These are phyloP conservation scores for Babesia divergens DNA, from an alignment of 169 alveolate species.

Conservation along the genomic window DNA sequence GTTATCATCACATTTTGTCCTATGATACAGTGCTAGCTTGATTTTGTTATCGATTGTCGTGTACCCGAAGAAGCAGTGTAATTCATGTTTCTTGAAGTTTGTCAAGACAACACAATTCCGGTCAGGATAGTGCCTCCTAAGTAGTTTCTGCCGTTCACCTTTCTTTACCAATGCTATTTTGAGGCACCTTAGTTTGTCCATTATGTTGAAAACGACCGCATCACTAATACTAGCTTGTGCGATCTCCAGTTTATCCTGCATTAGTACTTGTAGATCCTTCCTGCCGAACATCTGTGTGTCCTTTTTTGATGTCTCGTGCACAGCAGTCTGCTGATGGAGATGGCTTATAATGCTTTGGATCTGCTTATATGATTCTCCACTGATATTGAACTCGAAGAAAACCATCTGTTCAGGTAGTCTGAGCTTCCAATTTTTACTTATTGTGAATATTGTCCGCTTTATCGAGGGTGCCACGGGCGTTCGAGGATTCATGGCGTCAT, in stretches of 20 bases:
- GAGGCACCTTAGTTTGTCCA: background rate
- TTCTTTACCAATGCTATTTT: background rate
- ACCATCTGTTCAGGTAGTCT: slow-evolving; percentile 2
- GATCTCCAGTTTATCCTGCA: background rate
- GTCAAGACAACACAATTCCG: background rate
- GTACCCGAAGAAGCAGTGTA: background rate
- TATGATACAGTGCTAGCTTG: background rate
- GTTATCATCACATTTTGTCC: background rate
- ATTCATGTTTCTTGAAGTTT: background rate
- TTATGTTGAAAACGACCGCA: background rate
- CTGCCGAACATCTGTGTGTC: background rate
- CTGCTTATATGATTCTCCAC: background rate
- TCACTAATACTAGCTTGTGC: background rate
- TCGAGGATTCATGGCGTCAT: background rate
- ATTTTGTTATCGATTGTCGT: background rate
- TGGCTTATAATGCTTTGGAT: background rate
- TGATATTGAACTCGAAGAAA: slow-evolving; percentile 2
- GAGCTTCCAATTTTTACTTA: background rate
- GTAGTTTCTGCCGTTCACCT: background rate
- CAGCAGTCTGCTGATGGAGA: background rate
- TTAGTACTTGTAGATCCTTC: background rate
- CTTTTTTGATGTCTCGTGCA: background rate
- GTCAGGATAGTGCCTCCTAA: slow-evolving; percentile 1
- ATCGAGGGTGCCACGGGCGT: background rate
- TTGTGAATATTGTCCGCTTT: background rate